phyloP scores from a whole-genome alignment of 768 basidiomycete species.

The Leucocoprinus leucothites region DNA sequence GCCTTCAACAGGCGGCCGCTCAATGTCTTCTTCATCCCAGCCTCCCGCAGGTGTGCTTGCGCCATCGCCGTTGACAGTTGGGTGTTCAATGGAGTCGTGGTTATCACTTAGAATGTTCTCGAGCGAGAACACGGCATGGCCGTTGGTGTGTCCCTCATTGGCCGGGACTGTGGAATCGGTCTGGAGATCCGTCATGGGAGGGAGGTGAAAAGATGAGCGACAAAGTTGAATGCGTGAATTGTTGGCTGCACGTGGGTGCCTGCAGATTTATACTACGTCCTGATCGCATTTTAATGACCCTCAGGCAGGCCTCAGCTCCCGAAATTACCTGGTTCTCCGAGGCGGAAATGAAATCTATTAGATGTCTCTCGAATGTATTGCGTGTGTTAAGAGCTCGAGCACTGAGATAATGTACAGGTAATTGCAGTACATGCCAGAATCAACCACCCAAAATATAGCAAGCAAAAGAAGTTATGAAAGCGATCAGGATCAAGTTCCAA shows the following conservation, averaged over 20 bases:
- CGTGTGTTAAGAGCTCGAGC: neutral
- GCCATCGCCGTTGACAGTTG: slow-evolving; percentile 21
- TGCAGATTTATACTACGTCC: slow-evolving; percentile 14
- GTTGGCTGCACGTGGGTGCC: slow-evolving; percentile 6
- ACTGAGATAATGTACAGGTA: slow-evolving; percentile 2
- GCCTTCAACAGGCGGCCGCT: slow-evolving; percentile 51
- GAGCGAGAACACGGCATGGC: slow-evolving; percentile 47
- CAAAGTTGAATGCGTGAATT: neutral
- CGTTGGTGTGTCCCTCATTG: slow-evolving; percentile 12
- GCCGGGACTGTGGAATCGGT: slow-evolving; percentile 14
- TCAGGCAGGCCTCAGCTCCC: neutral
- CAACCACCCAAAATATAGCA: neutral
- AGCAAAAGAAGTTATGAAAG: neutral
- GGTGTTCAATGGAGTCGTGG: slow-evolving; percentile 61
- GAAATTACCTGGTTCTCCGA: neutral
- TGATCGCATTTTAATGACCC: no score
- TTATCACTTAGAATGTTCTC: slow-evolving; percentile 67
- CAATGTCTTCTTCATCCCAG: slow-evolving; percentile 65
- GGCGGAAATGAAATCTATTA: neutral
- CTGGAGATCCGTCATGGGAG: slow-evolving; percentile 19
- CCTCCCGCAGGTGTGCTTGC: slow-evolving; percentile 41
- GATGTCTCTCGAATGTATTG: neutral
- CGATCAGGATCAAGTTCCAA: neutral
- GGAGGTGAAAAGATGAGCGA: neutral
- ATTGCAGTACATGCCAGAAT: neutral